Evolutionary conservation across 1,139 yeast species (phyloP).

Genomic region (Candida dubliniensis): DNA sequence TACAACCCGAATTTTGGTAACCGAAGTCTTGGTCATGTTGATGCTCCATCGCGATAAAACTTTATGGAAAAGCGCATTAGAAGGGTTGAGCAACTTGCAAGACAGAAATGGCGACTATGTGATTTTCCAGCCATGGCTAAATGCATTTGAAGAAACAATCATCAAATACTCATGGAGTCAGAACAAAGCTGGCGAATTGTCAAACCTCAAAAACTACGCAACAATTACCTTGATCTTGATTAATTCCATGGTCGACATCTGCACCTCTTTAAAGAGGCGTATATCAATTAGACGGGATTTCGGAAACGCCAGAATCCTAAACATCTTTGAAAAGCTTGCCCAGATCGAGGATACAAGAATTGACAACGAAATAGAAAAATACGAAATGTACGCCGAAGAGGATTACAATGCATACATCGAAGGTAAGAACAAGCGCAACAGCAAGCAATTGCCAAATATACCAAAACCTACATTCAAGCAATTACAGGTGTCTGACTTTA

Average conservation of each 20-base stretch:
- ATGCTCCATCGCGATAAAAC: slow-evolving; percentile 28
- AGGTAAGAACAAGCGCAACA: slow-evolving; percentile 2
- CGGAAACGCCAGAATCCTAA: slow-evolving; percentile 38
- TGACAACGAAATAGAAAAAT: slow-evolving; percentile 46
- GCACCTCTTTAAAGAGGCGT: slow-evolving; percentile 31
- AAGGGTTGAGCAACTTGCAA: slow-evolving; percentile 35
- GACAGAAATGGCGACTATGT: slow-evolving; percentile 37
- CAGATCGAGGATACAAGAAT: slow-evolving; percentile 39
- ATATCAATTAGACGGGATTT: slow-evolving; percentile 40
- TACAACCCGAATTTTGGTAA: slow-evolving; percentile 42
- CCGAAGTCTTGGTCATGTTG: slow-evolving; percentile 43
- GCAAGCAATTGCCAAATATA: slow-evolving; percentile 5
- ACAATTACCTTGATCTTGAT: slow-evolving; percentile 47
- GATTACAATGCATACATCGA: slow-evolving; percentile 24
- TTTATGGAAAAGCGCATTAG: slow-evolving; percentile 30
- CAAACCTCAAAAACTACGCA: slow-evolving; percentile 38
- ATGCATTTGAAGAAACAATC: slow-evolving; percentile 35
- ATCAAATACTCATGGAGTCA: slow-evolving; percentile 22
- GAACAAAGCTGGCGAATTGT: slow-evolving; percentile 14
- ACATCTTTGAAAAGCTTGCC: slow-evolving; percentile 40
- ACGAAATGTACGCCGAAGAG: slow-evolving; percentile 40
- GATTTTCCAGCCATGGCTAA: slow-evolving; percentile 45
- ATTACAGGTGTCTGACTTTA: slow-evolving; percentile 4
- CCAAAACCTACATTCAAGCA: background rate
- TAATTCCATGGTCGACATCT: slow-evolving; percentile 42